Conservation (phyloP, 345 rosid genomes). For the Lagerstroemia speciosa region DNA sequence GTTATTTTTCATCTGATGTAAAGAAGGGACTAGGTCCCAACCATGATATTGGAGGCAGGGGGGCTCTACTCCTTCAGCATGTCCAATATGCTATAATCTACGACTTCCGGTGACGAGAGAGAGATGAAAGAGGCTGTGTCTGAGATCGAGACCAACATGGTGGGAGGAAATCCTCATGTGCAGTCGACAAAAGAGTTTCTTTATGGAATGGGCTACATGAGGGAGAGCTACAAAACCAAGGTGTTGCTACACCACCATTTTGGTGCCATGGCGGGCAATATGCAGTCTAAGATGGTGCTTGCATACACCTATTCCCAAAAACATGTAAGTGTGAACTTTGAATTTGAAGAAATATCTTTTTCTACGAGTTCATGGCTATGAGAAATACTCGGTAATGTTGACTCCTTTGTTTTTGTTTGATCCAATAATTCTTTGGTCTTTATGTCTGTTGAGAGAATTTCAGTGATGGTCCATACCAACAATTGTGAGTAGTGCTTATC, state of each 20-base stretch:
- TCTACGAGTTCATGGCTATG: background rate
- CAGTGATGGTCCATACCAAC: too few relatives aligned
- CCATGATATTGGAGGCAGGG: conserved; percentile 16
- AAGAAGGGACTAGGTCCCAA: conserved; percentile 23
- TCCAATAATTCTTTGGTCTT: background rate
- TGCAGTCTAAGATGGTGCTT: conserved; percentile 91
- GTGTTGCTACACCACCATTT: conserved; percentile 73
- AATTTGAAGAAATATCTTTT: background rate
- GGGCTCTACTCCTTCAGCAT: conserved; percentile 46
- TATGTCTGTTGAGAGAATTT: too few relatives aligned
- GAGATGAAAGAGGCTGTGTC: conserved; percentile 61
- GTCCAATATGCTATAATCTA: conserved; percentile 43
- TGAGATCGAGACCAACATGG: conserved; percentile 51
- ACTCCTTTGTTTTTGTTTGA: background rate
- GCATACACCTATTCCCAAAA: conserved; percentile 81
- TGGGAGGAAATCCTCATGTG: conserved; percentile 61
- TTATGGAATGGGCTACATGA: conserved; percentile 59
- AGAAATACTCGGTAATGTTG: background rate
- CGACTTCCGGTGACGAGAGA: conserved; percentile 42
- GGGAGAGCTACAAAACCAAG: conserved; percentile 61
- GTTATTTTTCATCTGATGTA: too few relatives aligned
- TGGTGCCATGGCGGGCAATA: conserved; percentile 60
- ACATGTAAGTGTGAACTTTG: conserved; percentile 42
- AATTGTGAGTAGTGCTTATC: too few relatives aligned
- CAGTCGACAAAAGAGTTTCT: conserved; percentile 69